These are phyloP conservation scores for Tulasnella sp. DNA, from an alignment of 768 basidiomycete species.

Conservation along the genomic window DNA sequence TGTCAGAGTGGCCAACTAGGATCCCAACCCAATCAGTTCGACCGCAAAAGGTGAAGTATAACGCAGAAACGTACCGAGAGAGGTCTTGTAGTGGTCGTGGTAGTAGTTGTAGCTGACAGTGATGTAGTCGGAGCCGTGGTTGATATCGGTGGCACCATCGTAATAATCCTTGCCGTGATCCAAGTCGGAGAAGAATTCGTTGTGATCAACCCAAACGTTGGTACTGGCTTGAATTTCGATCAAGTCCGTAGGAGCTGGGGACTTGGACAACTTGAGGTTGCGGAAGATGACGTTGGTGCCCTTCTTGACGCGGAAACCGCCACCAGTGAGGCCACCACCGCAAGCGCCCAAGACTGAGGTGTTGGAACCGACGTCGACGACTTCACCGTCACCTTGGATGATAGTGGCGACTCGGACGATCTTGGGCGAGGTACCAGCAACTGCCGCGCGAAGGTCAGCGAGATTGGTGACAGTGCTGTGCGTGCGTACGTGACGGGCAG, in stretches of 20 bases:
- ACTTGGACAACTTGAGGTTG: conserved; percentile 23
- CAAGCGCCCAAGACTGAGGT: conserved; percentile 18
- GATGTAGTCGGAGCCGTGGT: conserved; percentile 44
- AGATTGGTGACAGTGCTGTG: conserved; percentile 29
- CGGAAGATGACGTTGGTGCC: conserved; percentile 26
- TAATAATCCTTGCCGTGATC: conserved; percentile 42
- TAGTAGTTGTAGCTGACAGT: conserved; percentile 14
- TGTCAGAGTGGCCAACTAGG: conserved; percentile 35
- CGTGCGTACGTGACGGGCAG: not conserved
- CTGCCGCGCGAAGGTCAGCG: conserved; percentile 29
- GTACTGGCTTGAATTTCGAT: conserved; percentile 16
- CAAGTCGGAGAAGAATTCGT: conserved; percentile 24
- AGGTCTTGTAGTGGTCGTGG: conserved; percentile 46
- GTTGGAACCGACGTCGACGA: conserved; percentile 16
- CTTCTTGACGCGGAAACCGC: conserved; percentile 23
- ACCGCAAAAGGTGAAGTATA: not conserved
- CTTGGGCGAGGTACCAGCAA: conserved; percentile 29
- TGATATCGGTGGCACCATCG: conserved; percentile 48
- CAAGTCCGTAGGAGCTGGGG: conserved; percentile 12
- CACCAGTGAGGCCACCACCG: conserved; percentile 18
- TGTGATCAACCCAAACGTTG: conserved; percentile 19
- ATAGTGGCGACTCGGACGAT: conserved; percentile 30
- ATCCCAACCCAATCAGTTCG: not conserved
- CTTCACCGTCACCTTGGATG: conserved; percentile 22
- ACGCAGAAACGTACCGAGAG: conserved; percentile 34